Percentiles rank a stretch among this genome's conserved stretches.
These are phyloP conservation scores for Ustilago trichophora DNA, from an alignment of 1,284 basidiomycete genomes.

Conservation along the genomic window DNA sequence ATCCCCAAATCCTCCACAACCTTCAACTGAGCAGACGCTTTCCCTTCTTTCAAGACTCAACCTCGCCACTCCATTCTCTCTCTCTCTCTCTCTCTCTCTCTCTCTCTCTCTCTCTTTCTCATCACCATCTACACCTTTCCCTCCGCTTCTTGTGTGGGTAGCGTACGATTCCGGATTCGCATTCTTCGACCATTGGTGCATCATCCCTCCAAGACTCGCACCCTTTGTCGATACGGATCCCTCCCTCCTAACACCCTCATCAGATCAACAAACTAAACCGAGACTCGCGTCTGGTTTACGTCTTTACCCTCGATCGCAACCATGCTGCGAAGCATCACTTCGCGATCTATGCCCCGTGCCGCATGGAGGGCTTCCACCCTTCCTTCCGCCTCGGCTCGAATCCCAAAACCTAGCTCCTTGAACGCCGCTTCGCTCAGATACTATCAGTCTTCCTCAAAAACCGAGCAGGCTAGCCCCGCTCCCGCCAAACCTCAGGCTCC, in stretches of 20 bases:
- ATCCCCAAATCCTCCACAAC: too few species aligned
- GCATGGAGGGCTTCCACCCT: slow-evolving; percentile 39
- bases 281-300: slow-evolving; percentile 7
- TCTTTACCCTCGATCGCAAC: slow-evolving; percentile 1
- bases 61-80: too few species aligned
- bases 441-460: slow-evolving; percentile 45
- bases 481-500: slow-evolving; percentile 52
- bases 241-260: neutral
- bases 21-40: too few species aligned
- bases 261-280: neutral
- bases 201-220: neutral
- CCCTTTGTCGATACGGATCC: slow-evolving; percentile 6
- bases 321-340: slow-evolving; percentile 52
- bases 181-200: slow-evolving; percentile 2
- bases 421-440: slow-evolving; percentile 24
- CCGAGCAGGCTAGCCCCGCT: slow-evolving; percentile 41
- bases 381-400: slow-evolving; percentile 37
- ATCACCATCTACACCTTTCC: too few species aligned
- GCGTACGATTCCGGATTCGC: too few species aligned
- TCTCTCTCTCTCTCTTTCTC: too few species aligned
- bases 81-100: too few species aligned
- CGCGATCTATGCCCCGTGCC: slow-evolving; percentile 39
- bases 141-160: too few species aligned
- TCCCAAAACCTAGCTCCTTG: slow-evolving; percentile 20
- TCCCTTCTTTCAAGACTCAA: too few species aligned